Conservation (phyloP, 2,329 filamentous ascomycete species). For the Phaeosphaeria sp. region DNA sequence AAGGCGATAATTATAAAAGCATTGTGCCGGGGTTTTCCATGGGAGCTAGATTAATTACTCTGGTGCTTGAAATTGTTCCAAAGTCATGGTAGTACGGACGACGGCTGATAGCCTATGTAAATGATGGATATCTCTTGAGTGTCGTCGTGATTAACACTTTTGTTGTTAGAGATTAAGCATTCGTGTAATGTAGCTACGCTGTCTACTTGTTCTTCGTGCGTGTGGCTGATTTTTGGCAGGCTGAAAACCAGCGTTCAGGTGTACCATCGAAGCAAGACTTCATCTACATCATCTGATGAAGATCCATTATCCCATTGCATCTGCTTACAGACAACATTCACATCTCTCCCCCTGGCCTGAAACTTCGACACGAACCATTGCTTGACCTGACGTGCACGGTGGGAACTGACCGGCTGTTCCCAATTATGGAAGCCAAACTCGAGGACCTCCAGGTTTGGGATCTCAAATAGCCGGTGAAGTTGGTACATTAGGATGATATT, state of each 20-base stretch:
- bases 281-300: neutral
- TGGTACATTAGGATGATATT: slow-evolving; percentile 12
- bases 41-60: too few relatives aligned
- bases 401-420: slow-evolving; percentile 4
- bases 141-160: too few relatives aligned
- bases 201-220: too few relatives aligned
- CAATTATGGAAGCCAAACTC: slow-evolving; percentile 15
- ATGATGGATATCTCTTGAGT: too few relatives aligned
- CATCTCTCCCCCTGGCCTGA: slow-evolving; percentile 1
- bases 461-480: slow-evolving; percentile 1
- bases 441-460: slow-evolving; percentile 6
- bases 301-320: slow-evolving; percentile 3
- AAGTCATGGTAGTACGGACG: too few relatives aligned
- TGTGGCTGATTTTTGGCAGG: too few relatives aligned
- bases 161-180: too few relatives aligned
- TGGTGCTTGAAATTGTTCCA: too few relatives aligned
- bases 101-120: too few relatives aligned
- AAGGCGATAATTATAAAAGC: too few relatives aligned
- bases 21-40: too few relatives aligned
- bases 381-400: slow-evolving; percentile 8
- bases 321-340: slow-evolving; percentile 9
- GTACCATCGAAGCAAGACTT: neutral
- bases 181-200: too few relatives aligned
- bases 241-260: neutral
- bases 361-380: slow-evolving; percentile 9